A percentile compares a stretch with the other conserved stretches of the same genome.
These are phyloP conservation scores for Lotmaria passim DNA, from an alignment of 208 protist species.

Conservation along the genomic window DNA sequence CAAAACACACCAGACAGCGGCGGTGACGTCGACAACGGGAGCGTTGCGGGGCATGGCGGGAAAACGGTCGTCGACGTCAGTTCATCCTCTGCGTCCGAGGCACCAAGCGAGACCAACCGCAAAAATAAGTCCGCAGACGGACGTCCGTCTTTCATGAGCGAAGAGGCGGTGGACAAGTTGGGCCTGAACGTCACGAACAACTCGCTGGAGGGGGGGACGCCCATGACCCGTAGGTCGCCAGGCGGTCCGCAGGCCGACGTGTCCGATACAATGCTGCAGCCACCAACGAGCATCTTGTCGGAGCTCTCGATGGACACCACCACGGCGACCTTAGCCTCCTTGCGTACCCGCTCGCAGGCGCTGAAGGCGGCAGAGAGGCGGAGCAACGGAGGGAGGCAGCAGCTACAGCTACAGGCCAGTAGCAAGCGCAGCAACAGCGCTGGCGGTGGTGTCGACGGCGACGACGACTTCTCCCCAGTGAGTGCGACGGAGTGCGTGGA, in stretches of 20 bases:
- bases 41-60: background rate
- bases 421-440: background rate
- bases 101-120: background rate
- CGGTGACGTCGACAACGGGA: background rate
- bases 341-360: conserved; percentile 14
- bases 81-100: conserved; percentile 12
- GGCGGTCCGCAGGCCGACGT: background rate
- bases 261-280: conserved; percentile 33
- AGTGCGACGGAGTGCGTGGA: conserved; percentile 10
- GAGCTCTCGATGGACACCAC: conserved; percentile 26
- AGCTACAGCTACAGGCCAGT: background rate
- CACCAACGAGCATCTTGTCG: conserved; percentile 32
- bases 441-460: too few species aligned
- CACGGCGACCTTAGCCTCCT: conserved; percentile 12
- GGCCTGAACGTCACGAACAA: conserved; percentile 6
- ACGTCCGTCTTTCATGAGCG: conserved; percentile 6
- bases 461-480: conserved; percentile 18
- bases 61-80: conserved; percentile 9
- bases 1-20: background rate
- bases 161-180: conserved; percentile 14
- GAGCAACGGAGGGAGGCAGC: background rate
- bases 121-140: background rate
- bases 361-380: background rate
- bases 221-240: background rate
- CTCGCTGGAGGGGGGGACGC: background rate